phyloP scores from a whole-genome alignment of 257 asterid species.

The Lavandula angustifolia region DNA sequence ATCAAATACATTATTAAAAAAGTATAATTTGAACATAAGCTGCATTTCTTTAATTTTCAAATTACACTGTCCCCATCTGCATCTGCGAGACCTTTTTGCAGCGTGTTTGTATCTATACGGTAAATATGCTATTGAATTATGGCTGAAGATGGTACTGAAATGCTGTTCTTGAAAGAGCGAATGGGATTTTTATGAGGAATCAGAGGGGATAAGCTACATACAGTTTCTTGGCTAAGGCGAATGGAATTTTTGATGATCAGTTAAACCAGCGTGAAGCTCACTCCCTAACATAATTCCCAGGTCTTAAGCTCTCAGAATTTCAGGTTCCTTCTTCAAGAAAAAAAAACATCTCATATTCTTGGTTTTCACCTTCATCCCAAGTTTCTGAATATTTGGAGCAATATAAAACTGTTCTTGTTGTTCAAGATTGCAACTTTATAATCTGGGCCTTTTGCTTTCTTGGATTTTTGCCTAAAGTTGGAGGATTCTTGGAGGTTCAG shows the following conservation, averaged over 20 bases:
- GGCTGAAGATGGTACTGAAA: conserved; percentile 34
- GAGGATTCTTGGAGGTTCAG: conserved; percentile 29
- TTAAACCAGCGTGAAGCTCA: conserved; percentile 43
- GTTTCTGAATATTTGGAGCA: conserved; percentile 29
- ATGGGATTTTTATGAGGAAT: conserved; percentile 35
- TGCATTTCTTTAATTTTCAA: background rate
- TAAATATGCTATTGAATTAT: conserved; percentile 33
- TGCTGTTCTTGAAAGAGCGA: conserved; percentile 32
- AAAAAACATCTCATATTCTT: conserved; percentile 38
- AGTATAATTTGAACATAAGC: conserved; percentile 1
- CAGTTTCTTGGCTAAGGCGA: conserved; percentile 27
- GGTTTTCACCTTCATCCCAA: conserved; percentile 31
- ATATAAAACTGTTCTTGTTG: conserved; percentile 2
- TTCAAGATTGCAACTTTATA: conserved; percentile 43
- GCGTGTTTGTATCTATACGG: conserved; percentile 62
- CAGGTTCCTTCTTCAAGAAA: conserved; percentile 48
- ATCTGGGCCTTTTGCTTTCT: conserved; percentile 34
- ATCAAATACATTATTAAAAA: conserved; percentile 14
- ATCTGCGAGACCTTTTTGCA: conserved; percentile 59
- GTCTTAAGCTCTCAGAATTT: conserved; percentile 66
- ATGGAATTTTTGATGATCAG: conserved; percentile 53
- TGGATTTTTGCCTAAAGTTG: conserved; percentile 22
- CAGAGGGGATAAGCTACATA: conserved; percentile 24
- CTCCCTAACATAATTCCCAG: conserved; percentile 47
- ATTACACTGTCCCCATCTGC: conserved; percentile 58